Conservation (phyloP, 495 filamentous ascomycete species). For the Penicillium longicatenatum region DNA sequence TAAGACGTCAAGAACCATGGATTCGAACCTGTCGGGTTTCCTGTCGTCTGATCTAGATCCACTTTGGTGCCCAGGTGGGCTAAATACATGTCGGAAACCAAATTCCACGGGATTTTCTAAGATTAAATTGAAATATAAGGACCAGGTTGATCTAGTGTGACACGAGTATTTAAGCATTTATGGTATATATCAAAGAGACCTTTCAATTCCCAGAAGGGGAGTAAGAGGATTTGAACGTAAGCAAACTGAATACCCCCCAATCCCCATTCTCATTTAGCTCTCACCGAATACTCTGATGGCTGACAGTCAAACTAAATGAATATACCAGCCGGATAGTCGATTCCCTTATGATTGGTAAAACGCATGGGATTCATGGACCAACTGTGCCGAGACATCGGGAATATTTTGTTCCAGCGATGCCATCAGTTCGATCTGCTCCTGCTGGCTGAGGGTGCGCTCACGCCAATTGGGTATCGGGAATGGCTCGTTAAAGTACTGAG, state of each 20-base stretch:
- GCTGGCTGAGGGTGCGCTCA: conserved; percentile 65
- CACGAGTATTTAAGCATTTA: conserved; percentile 8
- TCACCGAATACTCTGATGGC: conserved; percentile 5
- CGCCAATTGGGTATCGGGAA: conserved; percentile 49
- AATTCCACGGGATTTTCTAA: too few relatives aligned
- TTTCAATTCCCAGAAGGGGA: conserved; percentile 9
- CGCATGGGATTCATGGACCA: conserved; percentile 60
- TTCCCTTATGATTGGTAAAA: conserved; percentile 55
- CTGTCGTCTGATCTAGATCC: not conserved
- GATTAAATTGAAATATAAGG: not conserved
- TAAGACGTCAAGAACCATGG: not conserved
- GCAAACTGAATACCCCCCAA: conserved; percentile 1
- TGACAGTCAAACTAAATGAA: not conserved
- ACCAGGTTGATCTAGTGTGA: not conserved
- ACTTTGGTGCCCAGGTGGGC: too few relatives aligned
- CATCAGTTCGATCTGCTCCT: conserved; percentile 73
- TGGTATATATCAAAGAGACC: conserved; percentile 18
- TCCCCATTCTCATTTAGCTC: conserved; percentile 7
- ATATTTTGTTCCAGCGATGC: conserved; percentile 64
- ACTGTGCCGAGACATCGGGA: conserved; percentile 46
- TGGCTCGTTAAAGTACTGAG: conserved; percentile 51
- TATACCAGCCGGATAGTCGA: not conserved
- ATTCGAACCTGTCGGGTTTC: not conserved
- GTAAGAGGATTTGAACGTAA: conserved; percentile 7
- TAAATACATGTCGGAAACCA: not conserved